Base-by-base conservation (phyloP, 805 yeast genomes). In the Teunomyces panamensis region DNA sequence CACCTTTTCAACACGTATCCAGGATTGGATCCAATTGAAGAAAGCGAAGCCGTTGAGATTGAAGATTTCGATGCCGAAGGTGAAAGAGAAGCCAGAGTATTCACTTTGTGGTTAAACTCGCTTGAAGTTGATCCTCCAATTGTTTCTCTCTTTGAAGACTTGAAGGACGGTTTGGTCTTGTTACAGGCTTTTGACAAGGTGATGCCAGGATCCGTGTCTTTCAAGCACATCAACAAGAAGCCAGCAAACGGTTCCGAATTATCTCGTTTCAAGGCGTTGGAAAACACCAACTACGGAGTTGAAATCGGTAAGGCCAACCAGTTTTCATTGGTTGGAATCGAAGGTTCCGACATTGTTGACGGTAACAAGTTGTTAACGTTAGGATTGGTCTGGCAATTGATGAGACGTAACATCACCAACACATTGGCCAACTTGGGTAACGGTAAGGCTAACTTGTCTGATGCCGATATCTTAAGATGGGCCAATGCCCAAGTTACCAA, bases 41-140 rank as follows among this genome's bases (percentile, higher is more conserved):
- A 91, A 69, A 77, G 74, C 49, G 97, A 92, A 67, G 86, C 84
- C 58, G 88, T 94, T 27, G 98, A 91, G 64, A 89, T 94, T 57
- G 99, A 94, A 73, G 98, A 89, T 57, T 94, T 94, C 62, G 99
- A 94, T 65, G 99, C 99, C 24, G 99, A 94, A 72, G 99, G 99
- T 53, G 99, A 94, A 73, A 87, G 99, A 73, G 99, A 94, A 73
- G 99, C 99, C 3, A 82, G 99, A 68, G 99, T 94, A 9, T 94
- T 94, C 72, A 94, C 99, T 5, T 74, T 94, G 61, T 94, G 99
- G 99, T 81, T 94, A 63, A 94, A 94, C 71, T 89, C 97, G 1
- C 78, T 94, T 59, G 98, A 94, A 56, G 98, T 94, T 11, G 94
- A 91, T 53, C 97, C 98, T 26, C 88, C 97, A 24, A 92, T 94